These are phyloP conservation scores for Cylindrotheca closterium DNA, from an alignment of 108 stramenopile genomes.

Conservation along the genomic window DNA sequence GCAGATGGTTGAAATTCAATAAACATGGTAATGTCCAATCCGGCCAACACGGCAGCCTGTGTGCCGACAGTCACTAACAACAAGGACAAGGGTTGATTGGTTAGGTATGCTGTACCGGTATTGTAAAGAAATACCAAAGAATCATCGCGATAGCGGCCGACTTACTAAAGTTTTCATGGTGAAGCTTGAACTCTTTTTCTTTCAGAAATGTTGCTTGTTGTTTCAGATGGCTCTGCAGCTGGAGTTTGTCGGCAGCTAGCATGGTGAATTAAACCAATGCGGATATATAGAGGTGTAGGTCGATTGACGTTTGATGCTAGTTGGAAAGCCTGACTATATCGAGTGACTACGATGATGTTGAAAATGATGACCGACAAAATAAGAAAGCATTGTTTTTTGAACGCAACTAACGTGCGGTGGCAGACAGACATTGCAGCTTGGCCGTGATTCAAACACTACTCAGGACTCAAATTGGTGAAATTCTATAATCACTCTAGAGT, in stretches of 20 bases:
- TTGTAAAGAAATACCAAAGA: constrained; percentile 11
- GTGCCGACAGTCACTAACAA: constrained; percentile 85
- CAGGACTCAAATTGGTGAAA: too few species aligned
- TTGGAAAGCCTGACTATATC: too few species aligned
- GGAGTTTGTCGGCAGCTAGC: constrained; percentile 89
- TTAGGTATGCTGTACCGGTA: not conserved
- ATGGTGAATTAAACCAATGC: constrained; percentile 30
- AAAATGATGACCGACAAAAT: too few species aligned
- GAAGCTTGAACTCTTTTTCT: constrained; percentile 93
- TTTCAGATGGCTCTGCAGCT: constrained; percentile 80
- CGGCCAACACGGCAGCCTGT: constrained; percentile 87
- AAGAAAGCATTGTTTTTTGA: too few species aligned
- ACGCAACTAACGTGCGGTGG: too few species aligned
- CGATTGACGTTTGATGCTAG: too few species aligned
- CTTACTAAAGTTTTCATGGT: constrained; percentile 83
- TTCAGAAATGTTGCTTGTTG: constrained; percentile 90
- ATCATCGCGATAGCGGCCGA: constrained; percentile 10
- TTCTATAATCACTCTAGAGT: too few species aligned
- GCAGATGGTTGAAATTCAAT: constrained; percentile 83
- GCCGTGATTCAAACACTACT: too few species aligned
- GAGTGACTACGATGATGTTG: too few species aligned
- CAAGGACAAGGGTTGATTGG: not conserved
- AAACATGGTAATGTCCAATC: constrained; percentile 91
- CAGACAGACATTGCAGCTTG: too few species aligned
- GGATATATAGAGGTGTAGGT: too few species aligned